phyloP scores from a whole-genome alignment of 148 eudicot genomes.

The Amaranthus palmeri region DNA sequence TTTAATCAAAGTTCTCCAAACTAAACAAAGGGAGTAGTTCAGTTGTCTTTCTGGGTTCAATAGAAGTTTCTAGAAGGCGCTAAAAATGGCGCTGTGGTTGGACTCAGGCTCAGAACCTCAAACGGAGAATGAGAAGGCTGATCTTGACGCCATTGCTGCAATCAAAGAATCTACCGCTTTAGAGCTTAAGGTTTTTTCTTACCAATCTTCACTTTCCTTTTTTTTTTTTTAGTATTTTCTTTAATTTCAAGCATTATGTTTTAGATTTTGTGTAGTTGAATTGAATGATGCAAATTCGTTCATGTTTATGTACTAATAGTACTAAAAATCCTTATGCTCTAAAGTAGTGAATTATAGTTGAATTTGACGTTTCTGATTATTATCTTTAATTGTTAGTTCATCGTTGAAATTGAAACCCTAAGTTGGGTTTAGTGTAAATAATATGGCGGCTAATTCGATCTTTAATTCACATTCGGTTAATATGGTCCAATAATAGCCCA shows the following conservation, averaged over 20 bases:
- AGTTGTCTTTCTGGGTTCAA: too few relatives aligned
- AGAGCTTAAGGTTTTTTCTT: slow-evolving; percentile 66
- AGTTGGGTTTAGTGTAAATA: too few relatives aligned
- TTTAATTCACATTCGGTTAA: too few relatives aligned
- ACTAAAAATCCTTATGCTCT: neutral
- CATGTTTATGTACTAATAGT: neutral
- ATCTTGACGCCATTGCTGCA: slow-evolving; percentile 67
- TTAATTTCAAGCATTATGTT: neutral
- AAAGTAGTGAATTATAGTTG: too few relatives aligned
- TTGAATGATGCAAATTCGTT: neutral
- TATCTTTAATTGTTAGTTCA: neutral
- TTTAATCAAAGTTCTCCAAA: too few relatives aligned
- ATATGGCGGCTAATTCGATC: too few relatives aligned
- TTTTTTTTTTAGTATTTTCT: neutral
- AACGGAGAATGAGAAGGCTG: slow-evolving; percentile 55
- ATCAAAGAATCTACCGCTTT: slow-evolving; percentile 69
- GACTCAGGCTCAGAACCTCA: slow-evolving; percentile 63
- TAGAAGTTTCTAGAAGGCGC: too few relatives aligned
- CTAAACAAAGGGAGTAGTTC: too few relatives aligned
- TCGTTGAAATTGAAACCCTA: neutral
- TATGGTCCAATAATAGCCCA: too few relatives aligned
- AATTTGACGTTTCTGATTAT: neutral
- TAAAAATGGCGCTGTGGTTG: slow-evolving; percentile 65
- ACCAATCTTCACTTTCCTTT: neutral
- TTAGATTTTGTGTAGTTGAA: neutral